These are phyloP conservation scores for Paecilomyces sp. DNA, from an alignment of 2,329 filamentous ascomycete species.

Conservation along the genomic window DNA sequence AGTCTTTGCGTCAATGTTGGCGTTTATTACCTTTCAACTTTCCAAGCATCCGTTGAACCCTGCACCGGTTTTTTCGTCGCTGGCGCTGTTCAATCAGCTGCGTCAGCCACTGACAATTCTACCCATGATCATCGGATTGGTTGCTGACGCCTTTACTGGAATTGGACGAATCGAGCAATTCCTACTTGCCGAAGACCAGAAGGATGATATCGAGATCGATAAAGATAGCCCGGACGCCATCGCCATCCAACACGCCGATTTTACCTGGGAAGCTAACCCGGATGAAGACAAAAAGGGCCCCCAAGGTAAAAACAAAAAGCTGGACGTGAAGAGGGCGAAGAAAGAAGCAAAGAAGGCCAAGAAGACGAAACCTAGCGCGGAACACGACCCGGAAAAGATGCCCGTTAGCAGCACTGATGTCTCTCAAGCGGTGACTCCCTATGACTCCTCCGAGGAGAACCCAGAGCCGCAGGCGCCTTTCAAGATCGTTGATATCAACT, in stretches of 20 bases:
- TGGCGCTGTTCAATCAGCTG: constrained; percentile 83
- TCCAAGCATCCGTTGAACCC: constrained; percentile 60
- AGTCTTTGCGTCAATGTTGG: constrained; percentile 86
- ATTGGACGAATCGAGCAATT: constrained; percentile 78
- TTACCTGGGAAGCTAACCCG: constrained; percentile 67
- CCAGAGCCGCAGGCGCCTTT: constrained; percentile 16
- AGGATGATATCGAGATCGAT: constrained; percentile 59
- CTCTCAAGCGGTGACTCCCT: constrained; percentile 15
- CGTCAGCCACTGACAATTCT: constrained; percentile 80
- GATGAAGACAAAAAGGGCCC: constrained; percentile 4
- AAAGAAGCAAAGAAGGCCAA: constrained; percentile 2
- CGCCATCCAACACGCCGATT: constrained; percentile 62
- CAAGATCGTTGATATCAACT: constrained; percentile 23
- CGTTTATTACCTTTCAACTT: constrained; percentile 68
- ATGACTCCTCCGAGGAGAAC: constrained; percentile 6
- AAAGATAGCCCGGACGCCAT: constrained; percentile 48
- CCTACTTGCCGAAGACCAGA: constrained; percentile 70
- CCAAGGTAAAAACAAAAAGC: not conserved
- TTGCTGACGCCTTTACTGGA: constrained; percentile 78
- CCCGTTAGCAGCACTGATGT: constrained; percentile 6
- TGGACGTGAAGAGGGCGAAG: constrained; percentile 5
- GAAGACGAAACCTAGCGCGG: constrained; percentile 1
- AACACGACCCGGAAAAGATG: not conserved
- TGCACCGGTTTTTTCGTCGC: constrained; percentile 76
- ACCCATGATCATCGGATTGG: constrained; percentile 76